A percentile compares a stretch with the other conserved stretches of the same genome.
Evolutionary conservation across 2,329 filamentous ascomycete genomes (phyloP).

Genomic region (Colletotrichum brevisporum): DNA sequence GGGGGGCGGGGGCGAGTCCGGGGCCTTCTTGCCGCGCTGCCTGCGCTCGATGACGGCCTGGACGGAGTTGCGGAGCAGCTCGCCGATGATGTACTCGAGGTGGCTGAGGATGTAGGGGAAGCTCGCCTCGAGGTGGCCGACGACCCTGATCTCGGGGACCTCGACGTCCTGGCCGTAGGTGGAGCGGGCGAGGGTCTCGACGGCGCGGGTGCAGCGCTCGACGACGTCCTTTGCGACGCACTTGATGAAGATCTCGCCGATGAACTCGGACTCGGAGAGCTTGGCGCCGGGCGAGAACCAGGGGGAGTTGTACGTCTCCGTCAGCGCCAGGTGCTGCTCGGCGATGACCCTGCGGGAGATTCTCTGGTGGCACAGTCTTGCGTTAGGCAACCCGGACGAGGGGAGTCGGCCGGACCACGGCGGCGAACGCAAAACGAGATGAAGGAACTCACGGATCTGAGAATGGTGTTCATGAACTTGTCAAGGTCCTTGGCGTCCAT

Average conservation of each 20-base stretch:
- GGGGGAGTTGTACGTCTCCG: slow-evolving; percentile 91
- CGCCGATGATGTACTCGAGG: slow-evolving; percentile 96
- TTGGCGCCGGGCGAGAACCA: slow-evolving; percentile 90
- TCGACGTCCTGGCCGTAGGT: slow-evolving; percentile 79
- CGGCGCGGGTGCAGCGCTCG: slow-evolving; percentile 82
- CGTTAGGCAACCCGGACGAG: slow-evolving; percentile 20
- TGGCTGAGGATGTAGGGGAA: slow-evolving; percentile 98
- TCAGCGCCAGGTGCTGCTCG: slow-evolving; percentile 95
- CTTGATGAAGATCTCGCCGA: slow-evolving; percentile 94
- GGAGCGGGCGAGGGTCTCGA: slow-evolving; percentile 79
- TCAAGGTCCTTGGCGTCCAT: slow-evolving; percentile 88
- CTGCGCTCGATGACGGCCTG: slow-evolving; percentile 89
- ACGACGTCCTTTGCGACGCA: slow-evolving; percentile 94
- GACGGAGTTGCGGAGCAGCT: slow-evolving; percentile 94
- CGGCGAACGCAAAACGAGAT: not conserved
- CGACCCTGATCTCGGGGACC: slow-evolving; percentile 85
- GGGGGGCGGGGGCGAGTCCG: slow-evolving; percentile 67
- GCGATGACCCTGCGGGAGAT: slow-evolving; percentile 97
- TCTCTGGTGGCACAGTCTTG: slow-evolving; percentile 67
- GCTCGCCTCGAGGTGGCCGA: slow-evolving; percentile 88
- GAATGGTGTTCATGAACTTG: slow-evolving; percentile 93
- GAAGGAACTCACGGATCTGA: slow-evolving; percentile 80
- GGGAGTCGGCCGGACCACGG: not conserved
- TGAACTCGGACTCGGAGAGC: slow-evolving; percentile 82
- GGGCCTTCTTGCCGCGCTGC: slow-evolving; percentile 52